phyloP scores from a whole-genome alignment of 352 stramenopile species.

The Globisporangium solare region DNA sequence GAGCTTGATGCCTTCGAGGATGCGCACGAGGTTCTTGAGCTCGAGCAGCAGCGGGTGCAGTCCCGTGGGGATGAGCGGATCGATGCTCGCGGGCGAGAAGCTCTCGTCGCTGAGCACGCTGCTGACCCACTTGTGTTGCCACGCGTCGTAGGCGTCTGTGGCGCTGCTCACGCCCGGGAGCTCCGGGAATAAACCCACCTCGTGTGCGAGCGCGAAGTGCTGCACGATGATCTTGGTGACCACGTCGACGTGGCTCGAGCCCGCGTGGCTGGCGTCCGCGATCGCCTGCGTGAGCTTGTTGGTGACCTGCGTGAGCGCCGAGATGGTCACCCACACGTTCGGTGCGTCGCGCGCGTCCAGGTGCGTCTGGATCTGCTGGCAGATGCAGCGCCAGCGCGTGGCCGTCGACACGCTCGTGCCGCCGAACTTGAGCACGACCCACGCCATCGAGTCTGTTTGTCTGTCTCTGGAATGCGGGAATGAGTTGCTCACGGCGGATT shows the following conservation, averaged over 20 bases:
- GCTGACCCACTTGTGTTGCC: constrained; percentile 56
- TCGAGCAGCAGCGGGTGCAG: constrained; percentile 72
- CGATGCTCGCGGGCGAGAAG: constrained; percentile 40
- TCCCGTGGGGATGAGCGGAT: constrained; percentile 31
- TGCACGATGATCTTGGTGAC: constrained; percentile 51
- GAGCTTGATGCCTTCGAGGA: constrained; percentile 82
- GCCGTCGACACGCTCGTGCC: constrained; percentile 84
- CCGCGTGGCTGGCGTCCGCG: constrained; percentile 30
- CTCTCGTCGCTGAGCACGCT: constrained; percentile 49
- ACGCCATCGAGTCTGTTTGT: constrained; percentile 19
- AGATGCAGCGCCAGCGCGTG: constrained; percentile 76
- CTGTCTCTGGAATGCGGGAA: neutral
- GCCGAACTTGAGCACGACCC: constrained; percentile 89
- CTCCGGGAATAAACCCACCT: constrained; percentile 50
- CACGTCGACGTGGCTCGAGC: constrained; percentile 37
- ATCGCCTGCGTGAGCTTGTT: constrained; percentile 78
- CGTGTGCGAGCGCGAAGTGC: constrained; percentile 70
- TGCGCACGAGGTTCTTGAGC: constrained; percentile 76
- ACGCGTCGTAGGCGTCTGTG: constrained; percentile 45
- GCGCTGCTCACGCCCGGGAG: constrained; percentile 26
- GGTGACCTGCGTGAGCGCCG: constrained; percentile 81
- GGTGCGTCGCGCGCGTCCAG: constrained; percentile 29
- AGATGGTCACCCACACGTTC: constrained; percentile 86
- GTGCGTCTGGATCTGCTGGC: constrained; percentile 59
- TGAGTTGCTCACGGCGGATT: constrained; percentile 5